Evolutionary conservation across 2,329 filamentous ascomycete genomes (phyloP).

Genomic region (Ophiostoma perfectum): DNA sequence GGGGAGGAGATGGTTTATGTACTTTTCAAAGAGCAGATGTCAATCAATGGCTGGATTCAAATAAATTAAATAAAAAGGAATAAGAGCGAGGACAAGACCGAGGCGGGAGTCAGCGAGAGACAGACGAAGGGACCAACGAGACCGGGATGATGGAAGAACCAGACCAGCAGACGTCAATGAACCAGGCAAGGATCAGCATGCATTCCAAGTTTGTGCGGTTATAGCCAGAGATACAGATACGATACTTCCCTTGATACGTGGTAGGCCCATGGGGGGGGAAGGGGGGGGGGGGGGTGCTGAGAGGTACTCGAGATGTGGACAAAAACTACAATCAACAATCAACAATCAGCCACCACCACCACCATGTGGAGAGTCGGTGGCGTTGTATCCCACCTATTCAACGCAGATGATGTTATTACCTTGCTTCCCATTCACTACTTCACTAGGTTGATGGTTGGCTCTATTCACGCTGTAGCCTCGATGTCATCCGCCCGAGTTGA

Average conservation of each 20-base stretch:
- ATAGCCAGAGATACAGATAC: background rate
- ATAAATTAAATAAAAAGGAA: background rate
- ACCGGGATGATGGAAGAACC: background rate
- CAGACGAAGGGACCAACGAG: background rate
- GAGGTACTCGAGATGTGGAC: no score
- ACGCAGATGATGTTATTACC: no score
- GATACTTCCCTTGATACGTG: background rate
- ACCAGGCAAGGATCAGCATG: conserved; percentile 3
- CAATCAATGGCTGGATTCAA: background rate
- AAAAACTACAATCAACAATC: no score
- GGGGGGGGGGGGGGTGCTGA: no score
- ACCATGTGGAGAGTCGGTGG: no score
- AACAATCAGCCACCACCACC: no score
- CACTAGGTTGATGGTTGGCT: no score
- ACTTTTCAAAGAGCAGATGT: background rate
- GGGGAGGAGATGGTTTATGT: conserved; percentile 5
- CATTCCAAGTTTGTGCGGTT: conserved; percentile 3
- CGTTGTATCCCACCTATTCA: no score
- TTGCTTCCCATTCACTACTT: no score
- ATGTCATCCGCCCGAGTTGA: no score
- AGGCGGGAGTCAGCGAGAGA: background rate
- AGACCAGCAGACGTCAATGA: conserved; percentile 1
- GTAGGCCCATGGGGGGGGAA: background rate
- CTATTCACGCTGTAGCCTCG: no score
- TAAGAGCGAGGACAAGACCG: background rate